These are phyloP conservation scores for Ophiostoma pallidulum DNA, from an alignment of 2,329 filamentous ascomycete species.

Conservation along the genomic window DNA sequence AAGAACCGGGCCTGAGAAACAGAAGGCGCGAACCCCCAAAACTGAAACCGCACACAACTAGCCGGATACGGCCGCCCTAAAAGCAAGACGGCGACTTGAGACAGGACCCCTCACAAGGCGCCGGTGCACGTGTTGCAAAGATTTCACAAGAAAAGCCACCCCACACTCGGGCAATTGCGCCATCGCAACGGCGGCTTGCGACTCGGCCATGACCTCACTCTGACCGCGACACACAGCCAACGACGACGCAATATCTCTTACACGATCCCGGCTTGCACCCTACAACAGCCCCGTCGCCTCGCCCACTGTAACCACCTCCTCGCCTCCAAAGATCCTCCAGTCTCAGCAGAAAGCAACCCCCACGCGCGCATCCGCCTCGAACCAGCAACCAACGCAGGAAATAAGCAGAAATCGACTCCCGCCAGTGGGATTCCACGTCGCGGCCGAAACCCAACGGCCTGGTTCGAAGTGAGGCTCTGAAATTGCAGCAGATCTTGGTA, in stretches of 20 bases:
- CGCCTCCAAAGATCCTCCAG: too few species aligned
- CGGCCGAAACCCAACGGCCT: too few species aligned
- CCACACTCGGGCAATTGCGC: conserved; percentile 5
- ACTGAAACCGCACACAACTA: neutral
- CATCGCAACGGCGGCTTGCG: conserved; percentile 4
- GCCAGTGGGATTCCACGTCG: too few species aligned
- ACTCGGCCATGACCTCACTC: neutral
- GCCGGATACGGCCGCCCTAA: neutral
- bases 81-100: neutral
- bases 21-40: neutral
- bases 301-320: too few species aligned
- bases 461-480: neutral
- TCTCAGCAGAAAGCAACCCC: neutral
- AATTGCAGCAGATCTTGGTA: too few species aligned
- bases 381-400: too few species aligned
- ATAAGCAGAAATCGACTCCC: too few species aligned
- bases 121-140: too few species aligned
- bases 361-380: neutral
- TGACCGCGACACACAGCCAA: neutral
- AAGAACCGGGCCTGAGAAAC: too few species aligned
- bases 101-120: neutral
- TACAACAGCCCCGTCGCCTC: too few species aligned
- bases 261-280: neutral
- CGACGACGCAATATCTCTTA: neutral
- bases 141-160: conserved; percentile 1